Base-by-base conservation (phyloP, 2,329 filamentous ascomycete species). In the Tolypocladium guangdongense region DNA sequence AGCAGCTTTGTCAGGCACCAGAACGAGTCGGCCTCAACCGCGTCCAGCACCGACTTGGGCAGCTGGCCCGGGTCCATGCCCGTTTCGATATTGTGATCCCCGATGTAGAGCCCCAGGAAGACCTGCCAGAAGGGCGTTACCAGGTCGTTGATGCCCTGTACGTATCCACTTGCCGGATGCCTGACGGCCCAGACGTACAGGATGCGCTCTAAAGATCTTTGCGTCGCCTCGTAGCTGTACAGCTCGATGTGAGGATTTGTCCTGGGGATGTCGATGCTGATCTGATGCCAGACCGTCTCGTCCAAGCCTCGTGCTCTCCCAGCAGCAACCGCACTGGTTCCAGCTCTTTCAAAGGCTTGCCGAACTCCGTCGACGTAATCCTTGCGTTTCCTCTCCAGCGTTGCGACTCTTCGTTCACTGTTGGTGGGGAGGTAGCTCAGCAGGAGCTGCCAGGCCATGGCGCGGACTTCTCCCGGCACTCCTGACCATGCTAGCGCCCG, bases 91-190 rank as follows among this genome's bases (percentile, higher is more conserved):
- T 96, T 86, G 32, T 86, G 81, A 67, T 96, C 90, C n/a, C 90
- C 91, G 56, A 97, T 93, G 70, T 99, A 99, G 46, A 88, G 86
- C 4, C 90, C 90, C 4, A 99, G 76, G 62, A 99, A 99, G 2
- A 97, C 92, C 70, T 99, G 91, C 87, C 90, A 99, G 66, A 99
- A 97, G 1, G 93, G 93, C 11, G 92, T 96, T 14, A 96, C 93
- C 33, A 99, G 80, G 66, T 99, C 93, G 68, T 99, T 99, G 71
- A 99, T 99, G 37, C 93, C 93, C 72, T 99, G 93, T 0, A 99
- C 93, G 65, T 99, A 99, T 51, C 93, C 93, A 65, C 90, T 96
- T 7, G 95, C 95, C 1, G 93, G 93, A 73, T 99, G 93, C 50
- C 95, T 83, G 61, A 99, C 95, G 2, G 93, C 93, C 93, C 93